Conservation (phyloP, 2,329 filamentous ascomycete species). For the Fusarium globosum region DNA sequence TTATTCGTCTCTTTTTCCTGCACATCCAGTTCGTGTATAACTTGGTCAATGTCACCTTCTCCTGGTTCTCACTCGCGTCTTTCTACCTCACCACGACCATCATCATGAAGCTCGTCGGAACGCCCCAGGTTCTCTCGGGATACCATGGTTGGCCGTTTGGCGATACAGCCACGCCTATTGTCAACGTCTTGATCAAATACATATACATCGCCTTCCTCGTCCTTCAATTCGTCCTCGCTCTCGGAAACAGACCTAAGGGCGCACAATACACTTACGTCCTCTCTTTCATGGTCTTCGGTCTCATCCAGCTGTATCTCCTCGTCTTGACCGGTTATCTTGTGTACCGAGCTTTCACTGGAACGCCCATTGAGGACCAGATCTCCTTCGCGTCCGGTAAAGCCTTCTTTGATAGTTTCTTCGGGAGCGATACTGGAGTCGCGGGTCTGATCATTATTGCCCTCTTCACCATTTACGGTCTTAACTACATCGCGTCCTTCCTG, state of each 20-base stretch:
- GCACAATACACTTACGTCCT: slow-evolving; percentile 42
- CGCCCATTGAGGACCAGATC: slow-evolving; percentile 38
- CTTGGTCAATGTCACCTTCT: slow-evolving; percentile 40
- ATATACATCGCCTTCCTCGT: slow-evolving; percentile 41
- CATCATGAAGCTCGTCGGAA: slow-evolving; percentile 42
- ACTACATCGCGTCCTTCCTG: slow-evolving; percentile 40
- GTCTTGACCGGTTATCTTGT: slow-evolving; percentile 40
- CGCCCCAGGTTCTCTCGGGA: slow-evolving; percentile 24
- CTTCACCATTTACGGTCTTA: slow-evolving; percentile 41
- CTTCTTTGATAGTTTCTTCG: slow-evolving; percentile 41
- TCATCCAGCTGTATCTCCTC: slow-evolving; percentile 40
- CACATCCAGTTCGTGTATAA: slow-evolving; percentile 42
- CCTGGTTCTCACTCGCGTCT: slow-evolving; percentile 38
- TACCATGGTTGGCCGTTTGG: slow-evolving; percentile 42
- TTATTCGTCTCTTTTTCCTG: slow-evolving; percentile 40
- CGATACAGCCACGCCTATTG: slow-evolving; percentile 37
- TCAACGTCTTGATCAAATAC: slow-evolving; percentile 40
- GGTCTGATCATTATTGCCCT: slow-evolving; percentile 41
- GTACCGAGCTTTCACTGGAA: slow-evolving; percentile 36
- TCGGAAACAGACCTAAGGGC: slow-evolving; percentile 41
- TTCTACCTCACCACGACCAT: slow-evolving; percentile 41
- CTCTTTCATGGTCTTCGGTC: slow-evolving; percentile 40
- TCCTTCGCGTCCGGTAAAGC: slow-evolving; percentile 33
- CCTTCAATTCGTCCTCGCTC: slow-evolving; percentile 40
- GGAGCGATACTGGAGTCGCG: slow-evolving; percentile 33